Evolutionary conservation across 2,329 filamentous ascomycete species (phyloP), one percentile per base, ranked within the genome.

Genomic region (Nemania sp.): DNA sequence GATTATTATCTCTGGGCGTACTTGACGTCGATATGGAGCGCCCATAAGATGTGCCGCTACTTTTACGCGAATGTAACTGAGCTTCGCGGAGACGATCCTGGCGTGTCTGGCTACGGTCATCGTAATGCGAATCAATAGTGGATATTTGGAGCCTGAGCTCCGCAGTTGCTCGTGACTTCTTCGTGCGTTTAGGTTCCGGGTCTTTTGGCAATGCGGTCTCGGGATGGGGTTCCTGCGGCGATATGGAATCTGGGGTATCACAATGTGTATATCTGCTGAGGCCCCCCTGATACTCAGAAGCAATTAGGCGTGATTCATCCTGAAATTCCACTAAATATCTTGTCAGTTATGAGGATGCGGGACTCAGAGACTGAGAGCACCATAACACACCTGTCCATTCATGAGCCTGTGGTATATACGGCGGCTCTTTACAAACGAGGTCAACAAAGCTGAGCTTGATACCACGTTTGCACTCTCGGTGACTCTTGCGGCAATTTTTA

Each of bases 371-470:
- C 31, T 23, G 15, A 34, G 26, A 23, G 30, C 34, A 23, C 44
- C 31, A 20, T 14, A 30, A 70, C 75, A 51, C 68, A 83, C 81
- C 80, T 67, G 79, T 79, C 81, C 88, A 91, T 46, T 90, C 86
- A 1, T 79, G 75, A 1, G 83, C 81, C 2, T 79, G 80, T 5
- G 80, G 77, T 20, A 88, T 75, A 43, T 81, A 80, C 9, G 84
- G 86, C 47, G 87, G 90, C 44, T 78, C 75, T 65, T 89, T 84
- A 52, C 88, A 86, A 57, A 87, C 86, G 3, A 87, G 88, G 67
- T 96, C 91, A 62, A 96, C 91, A 66, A 96, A 97, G 73, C 96
- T 97, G 34, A 97, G 77, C 31, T 90, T 83, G 45, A 97, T 79
- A 15, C 92, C 93, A 63, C 91, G 84, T 69, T 92, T 91, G 76